Evolutionary conservation across 306 rosid species (phyloP).

Genomic region (apple (Malus domestica)): DNA sequence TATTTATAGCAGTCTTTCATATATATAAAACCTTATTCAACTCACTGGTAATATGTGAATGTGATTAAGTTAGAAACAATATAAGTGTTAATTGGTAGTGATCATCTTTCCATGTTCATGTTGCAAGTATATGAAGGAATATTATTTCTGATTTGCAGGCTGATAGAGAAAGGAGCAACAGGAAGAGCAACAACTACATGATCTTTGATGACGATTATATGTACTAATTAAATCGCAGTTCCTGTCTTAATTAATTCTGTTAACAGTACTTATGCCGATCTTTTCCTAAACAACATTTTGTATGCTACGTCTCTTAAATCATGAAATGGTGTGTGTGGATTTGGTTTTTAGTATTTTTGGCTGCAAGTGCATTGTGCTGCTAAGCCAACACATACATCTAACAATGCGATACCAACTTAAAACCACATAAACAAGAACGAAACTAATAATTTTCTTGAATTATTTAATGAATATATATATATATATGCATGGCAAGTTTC

Average conservation of each 20-base stretch:
- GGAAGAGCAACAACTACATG: conserved; percentile 57
- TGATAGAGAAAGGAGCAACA: conserved; percentile 58
- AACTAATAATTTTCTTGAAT: too few species aligned
- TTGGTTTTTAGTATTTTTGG: not conserved
- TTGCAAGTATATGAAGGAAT: not conserved
- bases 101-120: not conserved
- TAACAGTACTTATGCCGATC: not conserved
- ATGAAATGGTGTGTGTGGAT: not conserved
- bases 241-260: not conserved
- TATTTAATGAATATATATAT: too few species aligned
- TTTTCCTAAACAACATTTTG: not conserved
- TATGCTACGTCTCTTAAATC: not conserved
- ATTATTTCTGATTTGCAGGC: conserved; percentile 35
- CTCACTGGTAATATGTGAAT: not conserved
- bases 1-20: not conserved
- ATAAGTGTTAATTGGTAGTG: not conserved
- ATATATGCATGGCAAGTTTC: too few species aligned
- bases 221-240: conserved; percentile 3
- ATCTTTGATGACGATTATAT: conserved; percentile 68
- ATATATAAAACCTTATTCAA: not conserved
- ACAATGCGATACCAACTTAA: too few species aligned
- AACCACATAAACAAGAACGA: too few species aligned
- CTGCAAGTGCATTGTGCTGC: too few species aligned
- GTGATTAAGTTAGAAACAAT: not conserved
- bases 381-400: too few species aligned